These are phyloP conservation scores for Vaccinium darrowii DNA, from an alignment of 148 eudicot species.

Conservation along the genomic window DNA sequence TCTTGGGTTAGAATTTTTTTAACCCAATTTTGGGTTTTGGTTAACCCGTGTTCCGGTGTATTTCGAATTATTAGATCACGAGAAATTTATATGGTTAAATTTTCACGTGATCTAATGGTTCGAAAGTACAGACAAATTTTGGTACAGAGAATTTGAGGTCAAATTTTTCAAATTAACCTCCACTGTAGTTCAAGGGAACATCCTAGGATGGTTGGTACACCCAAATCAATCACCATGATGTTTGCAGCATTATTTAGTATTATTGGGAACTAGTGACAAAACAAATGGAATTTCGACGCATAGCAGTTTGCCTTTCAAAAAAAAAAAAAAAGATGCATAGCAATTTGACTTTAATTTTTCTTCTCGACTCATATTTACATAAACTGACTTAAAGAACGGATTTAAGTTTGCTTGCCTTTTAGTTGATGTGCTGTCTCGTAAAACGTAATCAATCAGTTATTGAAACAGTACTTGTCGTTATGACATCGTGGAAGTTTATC, in stretches of 20 bases:
- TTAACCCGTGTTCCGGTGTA: neutral
- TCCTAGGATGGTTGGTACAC: slow-evolving; percentile 8
- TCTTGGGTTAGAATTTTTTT: neutral
- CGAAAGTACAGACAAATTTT: neutral
- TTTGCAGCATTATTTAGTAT: neutral
- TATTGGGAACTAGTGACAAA: too few species aligned
- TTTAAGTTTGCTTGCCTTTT: too few species aligned
- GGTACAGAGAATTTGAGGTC: neutral
- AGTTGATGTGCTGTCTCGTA: too few species aligned
- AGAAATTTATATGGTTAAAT: neutral
- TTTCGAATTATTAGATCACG: neutral
- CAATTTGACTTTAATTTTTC: neutral
- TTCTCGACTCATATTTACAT: neutral
- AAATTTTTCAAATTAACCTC: neutral
- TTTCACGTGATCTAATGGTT: neutral
- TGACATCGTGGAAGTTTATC: neutral
- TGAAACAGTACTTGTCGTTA: neutral
- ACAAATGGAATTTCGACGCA: neutral
- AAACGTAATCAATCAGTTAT: too few species aligned
- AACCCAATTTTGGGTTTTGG: neutral
- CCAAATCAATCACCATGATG: neutral
- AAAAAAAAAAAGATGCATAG: neutral
- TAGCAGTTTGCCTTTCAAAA: neutral
- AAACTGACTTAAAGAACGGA: too few species aligned
- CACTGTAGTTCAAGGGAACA: neutral